These are phyloP conservation scores for Chrysoporthe puriensis DNA, from an alignment of 2,329 filamentous ascomycete species.

Conservation along the genomic window DNA sequence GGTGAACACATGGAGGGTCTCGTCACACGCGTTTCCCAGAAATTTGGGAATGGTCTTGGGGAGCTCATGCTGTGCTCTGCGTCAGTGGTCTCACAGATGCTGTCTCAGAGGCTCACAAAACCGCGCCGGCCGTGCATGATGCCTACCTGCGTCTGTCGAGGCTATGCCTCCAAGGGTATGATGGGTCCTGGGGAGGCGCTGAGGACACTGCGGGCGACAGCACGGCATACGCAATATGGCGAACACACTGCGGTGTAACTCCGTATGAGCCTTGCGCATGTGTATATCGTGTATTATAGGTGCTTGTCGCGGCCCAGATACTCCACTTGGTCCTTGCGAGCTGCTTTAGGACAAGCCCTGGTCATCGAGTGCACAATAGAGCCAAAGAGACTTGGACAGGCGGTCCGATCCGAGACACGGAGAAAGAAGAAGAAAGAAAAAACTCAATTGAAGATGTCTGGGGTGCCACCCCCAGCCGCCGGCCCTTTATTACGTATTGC, in stretches of 20 bases:
- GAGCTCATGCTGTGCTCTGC: background rate
- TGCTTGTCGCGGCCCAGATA: background rate
- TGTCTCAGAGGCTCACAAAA: background rate
- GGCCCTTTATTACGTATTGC: background rate
- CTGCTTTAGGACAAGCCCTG: background rate
- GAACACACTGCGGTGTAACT: background rate
- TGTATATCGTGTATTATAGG: background rate
- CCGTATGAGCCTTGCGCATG: background rate
- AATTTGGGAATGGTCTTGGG: background rate
- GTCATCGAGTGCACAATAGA: background rate
- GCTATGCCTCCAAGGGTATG: too few relatives aligned
- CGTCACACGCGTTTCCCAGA: background rate
- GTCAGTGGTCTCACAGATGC: background rate
- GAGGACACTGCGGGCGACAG: background rate
- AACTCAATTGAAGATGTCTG: background rate
- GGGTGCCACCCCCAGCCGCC: too few relatives aligned
- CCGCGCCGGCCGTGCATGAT: background rate
- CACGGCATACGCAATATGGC: background rate
- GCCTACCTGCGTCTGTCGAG: too few relatives aligned
- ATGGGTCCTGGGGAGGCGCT: too few relatives aligned
- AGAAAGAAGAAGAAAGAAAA: background rate
- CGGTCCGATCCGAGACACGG: conserved; percentile 9
- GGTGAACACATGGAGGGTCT: background rate
- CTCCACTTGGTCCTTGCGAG: background rate
- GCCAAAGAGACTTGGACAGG: background rate